A percentile compares a stretch with the other conserved stretches of the same genome.
phyloP scores from a whole-genome alignment of 345 rosid genomes.

The Rubroshorea leprosula region DNA sequence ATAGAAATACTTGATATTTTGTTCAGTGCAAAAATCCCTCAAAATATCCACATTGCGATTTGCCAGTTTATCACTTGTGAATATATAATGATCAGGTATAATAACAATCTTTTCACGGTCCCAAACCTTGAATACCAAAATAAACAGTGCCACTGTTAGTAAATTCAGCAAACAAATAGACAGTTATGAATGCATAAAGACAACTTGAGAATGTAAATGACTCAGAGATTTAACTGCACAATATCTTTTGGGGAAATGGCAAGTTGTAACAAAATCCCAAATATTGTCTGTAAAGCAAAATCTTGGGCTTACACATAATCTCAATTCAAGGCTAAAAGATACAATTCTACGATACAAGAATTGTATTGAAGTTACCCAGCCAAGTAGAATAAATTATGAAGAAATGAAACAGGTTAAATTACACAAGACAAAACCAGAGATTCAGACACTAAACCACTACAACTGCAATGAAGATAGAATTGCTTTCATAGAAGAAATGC shows the following conservation, averaged over 20 bases:
- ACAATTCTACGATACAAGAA: not conserved
- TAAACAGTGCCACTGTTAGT: not conserved
- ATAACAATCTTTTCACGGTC: slow-evolving; percentile 90
- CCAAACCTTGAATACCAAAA: slow-evolving; percentile 66
- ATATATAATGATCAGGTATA: slow-evolving; percentile 95
- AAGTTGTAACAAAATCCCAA: too few species aligned
- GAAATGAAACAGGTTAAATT: not conserved
- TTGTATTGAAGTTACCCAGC: not conserved
- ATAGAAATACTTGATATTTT: slow-evolving; percentile 89
- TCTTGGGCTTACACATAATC: not conserved
- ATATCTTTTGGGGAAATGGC: too few species aligned
- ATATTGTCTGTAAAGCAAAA: too few species aligned
- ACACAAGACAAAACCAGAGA: not conserved
- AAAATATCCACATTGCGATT: slow-evolving; percentile 93
- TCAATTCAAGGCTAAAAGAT: not conserved
- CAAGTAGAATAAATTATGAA: not conserved
- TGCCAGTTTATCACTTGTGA: slow-evolving; percentile 88
- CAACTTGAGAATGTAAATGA: not conserved
- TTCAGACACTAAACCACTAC: not conserved
- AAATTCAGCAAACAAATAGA: slow-evolving; percentile 1
- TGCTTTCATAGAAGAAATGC: not conserved
- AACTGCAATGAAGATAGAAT: too few species aligned
- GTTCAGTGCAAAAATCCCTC: slow-evolving; percentile 85
- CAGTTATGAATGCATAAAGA: not conserved
- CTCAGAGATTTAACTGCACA: too few species aligned